Conservation (phyloP, 495 filamentous ascomycete species). For the Penicillium subrubescens region DNA sequence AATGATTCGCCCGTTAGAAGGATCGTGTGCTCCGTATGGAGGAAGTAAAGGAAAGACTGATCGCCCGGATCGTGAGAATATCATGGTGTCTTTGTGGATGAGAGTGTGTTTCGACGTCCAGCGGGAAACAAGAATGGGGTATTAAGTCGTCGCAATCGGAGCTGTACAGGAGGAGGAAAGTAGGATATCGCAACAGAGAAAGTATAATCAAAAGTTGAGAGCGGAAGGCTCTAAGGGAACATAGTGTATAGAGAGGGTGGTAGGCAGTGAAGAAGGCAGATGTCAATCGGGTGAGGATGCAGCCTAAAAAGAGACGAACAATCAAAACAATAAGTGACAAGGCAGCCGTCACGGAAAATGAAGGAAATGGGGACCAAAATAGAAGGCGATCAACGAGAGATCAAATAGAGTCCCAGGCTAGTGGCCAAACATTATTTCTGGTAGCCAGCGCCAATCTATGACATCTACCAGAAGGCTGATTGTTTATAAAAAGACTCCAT, state of each 20-base stretch:
- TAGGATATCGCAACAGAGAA: neutral
- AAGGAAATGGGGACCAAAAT: neutral
- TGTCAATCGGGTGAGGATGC: no score
- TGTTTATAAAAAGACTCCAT: conserved; percentile 19
- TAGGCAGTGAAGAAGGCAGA: conserved; percentile 12
- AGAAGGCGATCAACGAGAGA: neutral
- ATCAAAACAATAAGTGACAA: conserved; percentile 8
- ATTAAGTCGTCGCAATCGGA: neutral
- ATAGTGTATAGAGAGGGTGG: conserved; percentile 16
- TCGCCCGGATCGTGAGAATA: conserved; percentile 35
- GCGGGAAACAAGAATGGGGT: conserved; percentile 1
- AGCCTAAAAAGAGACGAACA: conserved; percentile 3
- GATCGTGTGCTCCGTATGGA: conserved; percentile 47
- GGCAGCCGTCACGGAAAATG: neutral
- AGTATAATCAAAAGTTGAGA: neutral
- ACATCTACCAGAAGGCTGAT: conserved; percentile 3
- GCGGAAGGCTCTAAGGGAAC: neutral
- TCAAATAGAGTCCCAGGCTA: conserved; percentile 14
- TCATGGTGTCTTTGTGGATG: conserved; percentile 22
- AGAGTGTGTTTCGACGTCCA: conserved; percentile 2
- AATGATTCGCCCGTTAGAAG: conserved; percentile 34
- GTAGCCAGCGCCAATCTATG: conserved; percentile 16
- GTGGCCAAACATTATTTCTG: conserved; percentile 1
- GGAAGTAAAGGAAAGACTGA: conserved; percentile 48
- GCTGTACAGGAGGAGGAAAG: neutral